Evolutionary conservation across 2,329 filamentous ascomycete genomes (phyloP).

Genomic region (Calcarisporium arbuscula): DNA sequence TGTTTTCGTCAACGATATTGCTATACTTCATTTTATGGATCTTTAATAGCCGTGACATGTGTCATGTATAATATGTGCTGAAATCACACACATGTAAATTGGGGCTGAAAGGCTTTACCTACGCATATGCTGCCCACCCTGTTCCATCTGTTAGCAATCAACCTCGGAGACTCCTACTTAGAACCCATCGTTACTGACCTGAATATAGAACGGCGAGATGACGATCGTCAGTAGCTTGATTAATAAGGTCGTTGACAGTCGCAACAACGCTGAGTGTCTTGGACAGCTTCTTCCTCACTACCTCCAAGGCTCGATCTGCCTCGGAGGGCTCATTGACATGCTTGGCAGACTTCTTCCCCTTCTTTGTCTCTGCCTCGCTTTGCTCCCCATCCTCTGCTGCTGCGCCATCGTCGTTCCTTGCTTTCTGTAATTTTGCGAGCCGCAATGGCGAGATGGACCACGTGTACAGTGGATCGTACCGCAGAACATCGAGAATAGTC

Average conservation of each 20-base stretch:
- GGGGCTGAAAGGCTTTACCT: conserved; percentile 10
- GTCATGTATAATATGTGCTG: too few species aligned
- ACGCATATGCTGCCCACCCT: conserved; percentile 44
- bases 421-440: conserved; percentile 58
- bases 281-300: conserved; percentile 92
- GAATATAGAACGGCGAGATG: conserved; percentile 89
- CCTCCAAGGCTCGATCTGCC: conserved; percentile 83
- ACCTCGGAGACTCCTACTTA: neutral
- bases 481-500: conserved; percentile 93
- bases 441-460: conserved; percentile 80
- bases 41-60: too few species aligned
- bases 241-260: conserved; percentile 94
- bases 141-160: conserved; percentile 14
- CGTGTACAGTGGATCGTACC: conserved; percentile 95
- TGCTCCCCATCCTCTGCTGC: conserved; percentile 29
- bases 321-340: conserved; percentile 58
- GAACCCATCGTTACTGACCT: conserved; percentile 39
- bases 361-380: conserved; percentile 35
- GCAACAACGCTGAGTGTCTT: conserved; percentile 92
- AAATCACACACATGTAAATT: too few species aligned
- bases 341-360: conserved; percentile 24
- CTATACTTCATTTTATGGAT: too few species aligned
- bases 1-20: too few species aligned
- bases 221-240: conserved; percentile 86
- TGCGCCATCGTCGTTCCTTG: conserved; percentile 43